Evolutionary conservation across 306 rosid genomes (phyloP).

Genomic region (Vachellia pachyceras): DNA sequence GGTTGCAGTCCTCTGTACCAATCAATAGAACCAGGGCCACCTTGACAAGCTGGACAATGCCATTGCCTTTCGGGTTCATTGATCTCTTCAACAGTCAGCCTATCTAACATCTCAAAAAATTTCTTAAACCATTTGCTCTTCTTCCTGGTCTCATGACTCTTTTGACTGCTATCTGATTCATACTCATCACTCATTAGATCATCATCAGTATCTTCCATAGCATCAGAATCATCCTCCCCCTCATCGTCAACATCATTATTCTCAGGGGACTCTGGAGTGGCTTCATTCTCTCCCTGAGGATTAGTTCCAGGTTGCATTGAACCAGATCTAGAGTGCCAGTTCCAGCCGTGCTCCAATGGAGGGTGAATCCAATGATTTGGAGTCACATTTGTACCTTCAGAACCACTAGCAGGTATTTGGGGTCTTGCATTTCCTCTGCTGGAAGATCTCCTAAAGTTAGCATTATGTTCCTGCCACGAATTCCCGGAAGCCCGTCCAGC

Average conservation of each 20-base stretch:
- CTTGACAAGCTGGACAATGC: slow-evolving; percentile 85
- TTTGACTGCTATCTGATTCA: slow-evolving; percentile 68
- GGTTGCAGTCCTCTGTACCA: slow-evolving; percentile 85
- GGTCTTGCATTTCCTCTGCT: slow-evolving; percentile 54
- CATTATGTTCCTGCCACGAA: slow-evolving; percentile 39
- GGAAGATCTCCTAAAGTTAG: slow-evolving; percentile 47
- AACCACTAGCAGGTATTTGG: slow-evolving; percentile 35
- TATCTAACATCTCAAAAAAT: slow-evolving; percentile 60
- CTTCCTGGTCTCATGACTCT: slow-evolving; percentile 66
- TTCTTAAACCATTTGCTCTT: slow-evolving; percentile 58
- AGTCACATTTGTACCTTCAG: slow-evolving; percentile 35
- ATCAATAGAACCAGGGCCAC: slow-evolving; percentile 81
- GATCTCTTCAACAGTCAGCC: slow-evolving; percentile 51
- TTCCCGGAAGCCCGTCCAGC: slow-evolving; percentile 46
- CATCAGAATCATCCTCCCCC: slow-evolving; percentile 46
- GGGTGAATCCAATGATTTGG: slow-evolving; percentile 52
- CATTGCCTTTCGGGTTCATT: slow-evolving; percentile 74
- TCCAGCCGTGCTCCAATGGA: slow-evolving; percentile 77
- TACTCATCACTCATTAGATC: slow-evolving; percentile 63
- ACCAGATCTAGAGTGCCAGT: slow-evolving; percentile 64
- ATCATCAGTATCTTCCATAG: slow-evolving; percentile 59
- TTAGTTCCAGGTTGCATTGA: slow-evolving; percentile 40
- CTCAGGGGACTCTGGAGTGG: slow-evolving; percentile 28
- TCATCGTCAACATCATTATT: slow-evolving; percentile 35
- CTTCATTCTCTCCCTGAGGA: slow-evolving; percentile 33